Percentiles rank a stretch among this genome's conserved stretches.
Conservation (phyloP, 345 rosid genomes). For the Trapa incisa region DNA sequence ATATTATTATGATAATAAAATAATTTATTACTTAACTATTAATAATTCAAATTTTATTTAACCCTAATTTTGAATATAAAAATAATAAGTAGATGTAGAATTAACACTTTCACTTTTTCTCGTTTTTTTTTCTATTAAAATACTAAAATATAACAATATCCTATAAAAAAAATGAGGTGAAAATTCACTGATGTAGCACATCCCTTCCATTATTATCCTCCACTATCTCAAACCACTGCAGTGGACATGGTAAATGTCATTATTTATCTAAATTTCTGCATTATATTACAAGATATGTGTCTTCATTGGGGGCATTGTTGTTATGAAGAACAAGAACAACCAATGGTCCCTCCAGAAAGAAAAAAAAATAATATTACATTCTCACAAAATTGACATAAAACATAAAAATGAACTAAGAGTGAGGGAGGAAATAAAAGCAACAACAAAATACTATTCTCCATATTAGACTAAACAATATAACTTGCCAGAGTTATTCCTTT, state of each 20-base stretch:
- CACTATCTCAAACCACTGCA: neutral
- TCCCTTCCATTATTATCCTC: too few species aligned
- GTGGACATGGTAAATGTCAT: neutral
- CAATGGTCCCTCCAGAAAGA: constrained; percentile 9
- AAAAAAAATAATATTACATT: constrained; percentile 6
- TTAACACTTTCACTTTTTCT: too few species aligned
- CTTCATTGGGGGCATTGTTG: constrained; percentile 20
- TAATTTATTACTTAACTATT: too few species aligned
- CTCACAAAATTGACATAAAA: constrained; percentile 4
- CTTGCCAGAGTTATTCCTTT: neutral
- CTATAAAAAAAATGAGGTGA: too few species aligned
- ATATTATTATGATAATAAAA: too few species aligned
- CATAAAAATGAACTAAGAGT: constrained; percentile 9
- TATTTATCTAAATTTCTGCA: constrained; percentile 20
- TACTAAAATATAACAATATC: too few species aligned
- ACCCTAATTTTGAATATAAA: too few species aligned
- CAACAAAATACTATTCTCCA: neutral
- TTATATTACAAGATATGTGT: constrained; percentile 24
- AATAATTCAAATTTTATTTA: too few species aligned
- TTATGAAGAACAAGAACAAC: constrained; percentile 22
- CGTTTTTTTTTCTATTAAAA: too few species aligned
- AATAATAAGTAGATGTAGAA: too few species aligned
- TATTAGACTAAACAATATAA: constrained; percentile 1
- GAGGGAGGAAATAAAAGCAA: neutral
- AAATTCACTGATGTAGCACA: too few species aligned